phyloP scores from a whole-genome alignment of 352 stramenopile species.

The Elongisporangium anandrum region DNA sequence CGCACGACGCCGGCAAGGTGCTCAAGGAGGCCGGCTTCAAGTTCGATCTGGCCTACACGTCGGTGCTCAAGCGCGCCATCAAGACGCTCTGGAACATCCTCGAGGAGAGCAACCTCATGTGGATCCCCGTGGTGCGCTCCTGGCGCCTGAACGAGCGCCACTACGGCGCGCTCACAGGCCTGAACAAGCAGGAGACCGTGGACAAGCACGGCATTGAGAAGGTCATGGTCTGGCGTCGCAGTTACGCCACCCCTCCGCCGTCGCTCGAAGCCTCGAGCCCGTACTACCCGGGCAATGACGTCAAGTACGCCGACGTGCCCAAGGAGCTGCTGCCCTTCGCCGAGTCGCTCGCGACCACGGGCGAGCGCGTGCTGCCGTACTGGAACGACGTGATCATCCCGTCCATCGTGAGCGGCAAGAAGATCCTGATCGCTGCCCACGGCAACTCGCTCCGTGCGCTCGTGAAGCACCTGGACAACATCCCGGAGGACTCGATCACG shows the following conservation, averaged over 20 bases:
- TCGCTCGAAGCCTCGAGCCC: slow-evolving; percentile 80
- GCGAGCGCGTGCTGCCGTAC: slow-evolving; percentile 94
- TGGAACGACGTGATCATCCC: slow-evolving; percentile 95
- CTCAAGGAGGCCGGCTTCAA: slow-evolving; percentile 91
- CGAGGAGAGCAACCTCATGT: slow-evolving; percentile 97
- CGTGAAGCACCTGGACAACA: slow-evolving; percentile 98
- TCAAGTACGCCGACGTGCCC: slow-evolving; percentile 88
- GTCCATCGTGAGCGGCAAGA: slow-evolving; percentile 93
- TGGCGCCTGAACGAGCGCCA: slow-evolving; percentile 98
- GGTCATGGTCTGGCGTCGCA: slow-evolving; percentile 96
- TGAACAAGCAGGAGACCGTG: slow-evolving; percentile 99
- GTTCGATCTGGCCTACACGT: slow-evolving; percentile 96
- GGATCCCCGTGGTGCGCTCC: slow-evolving; percentile 92
- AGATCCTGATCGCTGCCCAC: slow-evolving; percentile 96
- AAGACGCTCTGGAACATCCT: slow-evolving; percentile 96
- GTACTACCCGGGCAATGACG: slow-evolving; percentile 90
- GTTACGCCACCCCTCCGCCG: slow-evolving; percentile 96
- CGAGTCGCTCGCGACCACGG: slow-evolving; percentile 91
- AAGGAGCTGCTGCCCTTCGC: slow-evolving; percentile 91
- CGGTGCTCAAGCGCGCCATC: slow-evolving; percentile 96
- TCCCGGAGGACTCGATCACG: slow-evolving; percentile 95
- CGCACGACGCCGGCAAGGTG: slow-evolving; percentile 92
- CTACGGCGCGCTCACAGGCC: slow-evolving; percentile 97
- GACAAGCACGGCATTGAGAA: slow-evolving; percentile 98
- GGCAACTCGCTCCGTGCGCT: slow-evolving; percentile 98